Percentiles rank a stretch among this genome's conserved stretches.
Conservation (phyloP, 1,284 basidiomycete genomes). For the Malassezia caprae region DNA sequence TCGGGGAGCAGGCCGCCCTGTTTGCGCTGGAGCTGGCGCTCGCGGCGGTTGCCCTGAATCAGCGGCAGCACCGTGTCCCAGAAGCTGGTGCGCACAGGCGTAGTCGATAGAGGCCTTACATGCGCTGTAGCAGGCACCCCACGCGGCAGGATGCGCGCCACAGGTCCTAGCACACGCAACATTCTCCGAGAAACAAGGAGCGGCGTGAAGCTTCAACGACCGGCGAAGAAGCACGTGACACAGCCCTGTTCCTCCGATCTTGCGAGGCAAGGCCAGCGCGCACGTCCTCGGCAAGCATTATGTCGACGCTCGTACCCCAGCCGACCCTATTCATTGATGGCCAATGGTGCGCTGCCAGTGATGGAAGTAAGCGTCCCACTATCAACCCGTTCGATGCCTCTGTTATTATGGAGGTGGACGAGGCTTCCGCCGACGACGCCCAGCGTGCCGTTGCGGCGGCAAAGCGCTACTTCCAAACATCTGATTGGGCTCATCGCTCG, state of each 20-base stretch:
- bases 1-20: slow-evolving; percentile 34
- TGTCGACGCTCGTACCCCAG: neutral
- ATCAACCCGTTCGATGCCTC: slow-evolving; percentile 31
- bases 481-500: slow-evolving; percentile 29
- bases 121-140: neutral
- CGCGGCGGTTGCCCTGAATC: slow-evolving; percentile 18
- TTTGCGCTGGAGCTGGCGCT: slow-evolving; percentile 19
- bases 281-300: neutral
- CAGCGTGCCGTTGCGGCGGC: slow-evolving; percentile 33
- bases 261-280: neutral
- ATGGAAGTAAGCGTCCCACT: slow-evolving; percentile 33
- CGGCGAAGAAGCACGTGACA: neutral
- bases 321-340: slow-evolving; percentile 47
- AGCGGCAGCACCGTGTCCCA: slow-evolving; percentile 17
- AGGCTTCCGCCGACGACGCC: slow-evolving; percentile 37
- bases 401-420: slow-evolving; percentile 35
- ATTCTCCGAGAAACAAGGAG: slow-evolving; percentile 1
- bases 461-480: slow-evolving; percentile 30
- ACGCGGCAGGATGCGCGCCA: slow-evolving; percentile 5
- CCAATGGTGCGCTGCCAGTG: slow-evolving; percentile 33
- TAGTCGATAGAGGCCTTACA: neutral
- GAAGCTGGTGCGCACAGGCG: neutral
- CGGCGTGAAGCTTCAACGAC: neutral
- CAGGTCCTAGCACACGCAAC: slow-evolving; percentile 8
- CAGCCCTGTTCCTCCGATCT: neutral